Base-by-base conservation (phyloP, 352 stramenopile genomes). In the Pythium aquatile region DNA sequence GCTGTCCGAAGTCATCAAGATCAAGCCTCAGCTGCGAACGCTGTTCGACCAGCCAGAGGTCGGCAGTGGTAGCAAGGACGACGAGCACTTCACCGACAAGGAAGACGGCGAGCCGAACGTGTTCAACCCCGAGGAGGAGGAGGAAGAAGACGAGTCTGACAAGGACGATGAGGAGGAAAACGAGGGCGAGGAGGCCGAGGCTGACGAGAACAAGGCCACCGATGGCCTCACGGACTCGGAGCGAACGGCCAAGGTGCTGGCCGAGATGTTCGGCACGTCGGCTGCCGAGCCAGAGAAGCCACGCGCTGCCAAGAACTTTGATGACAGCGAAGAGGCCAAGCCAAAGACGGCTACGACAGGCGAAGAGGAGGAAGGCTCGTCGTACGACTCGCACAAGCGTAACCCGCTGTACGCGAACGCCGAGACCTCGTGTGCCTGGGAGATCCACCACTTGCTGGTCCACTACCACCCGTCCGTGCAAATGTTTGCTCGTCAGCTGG, bases 391-490 rank as follows among this genome's bases (percentile, higher is more conserved):
- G 11, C 66, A 48, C 24, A 97, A 97, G 77, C 85, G 91, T 33
- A 96, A 98, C 58, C 92, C 92, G 28, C 66, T 94, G 30, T 97
- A 82, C 55, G 79, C 91, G 9, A 80, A 71, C 30, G 85, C 79
- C 40, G 85, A 90, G 44, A 79, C 72, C 17, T 73, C 83, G 58
- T 93, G 81, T 46, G 79, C 97, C 13, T 99, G 96, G 95, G 97
- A 99, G 73, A 68, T 98, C 48, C 79, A 89, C 37, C 72, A 98
- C 64, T 71, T 99, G 28, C 67, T 81, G 26, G 75, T 89, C 65
- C 97, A 99, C 77, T 99, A 97, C 71, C 98, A 99, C 74, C 98
- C 98, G 32, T 99, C 97, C 2, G 97, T 99, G 61, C 77, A 91
- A 42, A 81, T 86, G 66, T 98, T 99, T 60, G 82, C 89, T 0